Base-by-base conservation (phyloP, 73 alveolate species). In the Tetrahymena thermophila region DNA sequence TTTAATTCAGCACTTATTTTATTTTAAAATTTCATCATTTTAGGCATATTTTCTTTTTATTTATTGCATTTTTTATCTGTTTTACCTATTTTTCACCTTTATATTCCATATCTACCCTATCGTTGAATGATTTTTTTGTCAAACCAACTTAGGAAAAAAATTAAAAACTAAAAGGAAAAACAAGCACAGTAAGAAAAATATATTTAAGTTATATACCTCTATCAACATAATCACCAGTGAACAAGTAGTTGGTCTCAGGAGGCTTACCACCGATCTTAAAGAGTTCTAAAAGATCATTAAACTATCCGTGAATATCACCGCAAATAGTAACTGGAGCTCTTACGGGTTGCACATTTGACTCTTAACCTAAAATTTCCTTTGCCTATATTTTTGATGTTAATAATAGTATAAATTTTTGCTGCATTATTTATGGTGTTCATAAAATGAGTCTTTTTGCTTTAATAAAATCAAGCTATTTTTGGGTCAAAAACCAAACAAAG, bases 201-300 rank as follows among this genome's bases (percentile, higher is more conserved):
- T 71, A 71, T 71, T 28, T 71, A 71, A 71, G 89, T 71, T 71
- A 71, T 28, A 71, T 71, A 71, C 99, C 99, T 96, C 99, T 96
- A 94, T 98, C 99, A 34, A 98, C 99, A 96, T 98, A 98, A 95
- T 98, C 99, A 58, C 99, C 99, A 35, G 98, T 96, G 98, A 98
- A 98, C 85, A 98, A 97, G 97, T 98, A 98, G 97, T 98, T 98
- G 35, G 99, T 96, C 93, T 98, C 99, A 13, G 97, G 97, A 56
- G 94, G 94, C 50, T 96, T 94, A 25, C 97, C 97, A 42, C 98
- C 98, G 83, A 89, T 96, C 50, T 85, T 50, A 93, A 96, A 96
- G 85, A 96, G 93, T 94, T 97, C 98, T 94, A 96, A 95, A 94
- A 97, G 97, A 93, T 97, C 98, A 89, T 96, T 96, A 93, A 94